Base-by-base conservation (phyloP, 768 basidiomycete species). In the Leccinum rimulosum region DNA sequence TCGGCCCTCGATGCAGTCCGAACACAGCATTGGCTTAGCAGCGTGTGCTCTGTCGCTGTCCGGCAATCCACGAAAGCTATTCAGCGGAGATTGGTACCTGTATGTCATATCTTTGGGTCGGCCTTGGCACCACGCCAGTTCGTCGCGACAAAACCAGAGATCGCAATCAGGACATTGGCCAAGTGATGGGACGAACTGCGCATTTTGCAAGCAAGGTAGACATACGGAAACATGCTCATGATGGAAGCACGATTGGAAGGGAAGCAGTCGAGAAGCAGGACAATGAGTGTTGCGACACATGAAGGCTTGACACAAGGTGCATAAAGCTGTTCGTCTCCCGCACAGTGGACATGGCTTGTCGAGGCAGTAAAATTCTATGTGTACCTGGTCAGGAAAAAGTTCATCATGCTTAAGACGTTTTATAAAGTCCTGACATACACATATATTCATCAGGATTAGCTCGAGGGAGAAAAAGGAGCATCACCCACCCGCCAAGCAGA, bases 41-140 rank as follows among this genome's bases (percentile, higher is more conserved):
- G 67, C 50, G 45, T 68, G 67, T 27, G 59, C 61, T 14, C 64
- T 61, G 8, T 40, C 51, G n/a, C 50, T 48, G 14, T 47, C 36
- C n/a, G 59, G 31, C 19, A 54, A 30, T 19, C 55, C 43, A 35
- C 33, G 51, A 7, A 55, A 40, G 17, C 47, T 22, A 11, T 27
- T 7, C 15, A 51, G 45, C 12, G 12, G 33, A 14, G 33, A 12
- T 12, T 5, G 33, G 12, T 14, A 14, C 33, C 1, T 1, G 33
- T 35, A 35, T 14, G 33, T 14, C 12, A 35, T 40, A 0, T 60
- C 52, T 31, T 38, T 64, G 2, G 68, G 68, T 54, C 68, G 66
- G 40, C 68, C 68, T 2, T 53, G 52, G 50, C 68, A 68, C 68
- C 68, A 70, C 2, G 50, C 60, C 56, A 69, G 19, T 9, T 70